These are phyloP conservation scores for Esteya vermicola DNA, from an alignment of 2,329 filamentous ascomycete species.

Conservation along the genomic window DNA sequence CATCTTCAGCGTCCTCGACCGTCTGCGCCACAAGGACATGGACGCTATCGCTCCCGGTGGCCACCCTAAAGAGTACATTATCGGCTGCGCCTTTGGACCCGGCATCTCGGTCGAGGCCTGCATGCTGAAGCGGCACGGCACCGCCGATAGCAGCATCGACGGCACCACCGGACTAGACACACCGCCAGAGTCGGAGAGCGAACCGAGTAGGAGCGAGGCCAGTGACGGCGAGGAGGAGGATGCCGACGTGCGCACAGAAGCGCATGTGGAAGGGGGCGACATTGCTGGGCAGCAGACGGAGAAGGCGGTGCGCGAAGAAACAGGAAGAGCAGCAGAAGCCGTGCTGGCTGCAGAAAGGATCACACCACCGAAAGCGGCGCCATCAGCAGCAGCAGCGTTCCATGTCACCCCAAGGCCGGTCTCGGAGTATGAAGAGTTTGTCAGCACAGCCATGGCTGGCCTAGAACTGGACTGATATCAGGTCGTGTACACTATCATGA, in stretches of 20 bases:
- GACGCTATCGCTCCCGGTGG: slow-evolving; percentile 37
- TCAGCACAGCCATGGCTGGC: slow-evolving; percentile 16
- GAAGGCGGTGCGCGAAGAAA: too few species aligned
- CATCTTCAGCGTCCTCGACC: slow-evolving; percentile 52
- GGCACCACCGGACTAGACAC: slow-evolving; percentile 27
- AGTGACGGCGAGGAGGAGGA: slow-evolving; percentile 16
- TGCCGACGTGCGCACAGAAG: too few species aligned
- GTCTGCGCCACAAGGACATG: slow-evolving; percentile 45
- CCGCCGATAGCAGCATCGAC: slow-evolving; percentile 21
- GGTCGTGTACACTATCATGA: too few species aligned
- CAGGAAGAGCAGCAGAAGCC: slow-evolving; percentile 9
- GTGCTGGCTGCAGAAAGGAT: too few species aligned
- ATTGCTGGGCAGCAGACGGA: too few species aligned
- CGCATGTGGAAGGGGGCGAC: too few species aligned
- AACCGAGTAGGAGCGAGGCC: slow-evolving; percentile 26
- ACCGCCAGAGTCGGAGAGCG: slow-evolving; percentile 40
- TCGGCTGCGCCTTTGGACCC: slow-evolving; percentile 57
- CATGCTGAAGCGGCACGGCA: slow-evolving; percentile 48
- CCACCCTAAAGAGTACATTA: slow-evolving; percentile 38
- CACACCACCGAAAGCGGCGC: too few species aligned
- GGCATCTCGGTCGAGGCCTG: slow-evolving; percentile 57
- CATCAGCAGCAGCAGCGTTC: too few species aligned
- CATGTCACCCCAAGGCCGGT: too few species aligned
- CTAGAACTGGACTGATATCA: slow-evolving; percentile 17
- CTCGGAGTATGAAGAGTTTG: too few species aligned